phyloP scores from a whole-genome alignment of 2,329 filamentous ascomycete species.

The Dothiorella sarmentorum region DNA sequence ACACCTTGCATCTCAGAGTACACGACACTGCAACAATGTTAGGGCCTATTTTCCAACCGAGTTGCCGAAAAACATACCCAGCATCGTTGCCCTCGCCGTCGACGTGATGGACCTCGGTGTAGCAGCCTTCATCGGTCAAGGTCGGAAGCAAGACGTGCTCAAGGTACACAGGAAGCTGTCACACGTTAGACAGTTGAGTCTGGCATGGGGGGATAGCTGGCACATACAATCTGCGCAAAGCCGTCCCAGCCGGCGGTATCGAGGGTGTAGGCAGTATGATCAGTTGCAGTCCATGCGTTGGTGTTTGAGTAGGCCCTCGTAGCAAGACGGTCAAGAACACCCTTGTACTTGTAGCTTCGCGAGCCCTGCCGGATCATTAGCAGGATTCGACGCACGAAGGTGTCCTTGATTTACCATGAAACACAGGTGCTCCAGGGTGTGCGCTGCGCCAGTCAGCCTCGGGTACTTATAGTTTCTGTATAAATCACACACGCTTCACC shows the following conservation, averaged over 20 bases:
- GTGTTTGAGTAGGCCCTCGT: conserved; percentile 90
- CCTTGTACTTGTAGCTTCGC: conserved; percentile 90
- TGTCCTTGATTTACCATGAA: conserved; percentile 40
- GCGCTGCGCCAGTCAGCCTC: conserved; percentile 31
- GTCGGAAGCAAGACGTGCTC: conserved; percentile 92
- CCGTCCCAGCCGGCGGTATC: conserved; percentile 96
- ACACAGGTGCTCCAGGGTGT: conserved; percentile 52
- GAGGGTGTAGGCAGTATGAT: conserved; percentile 93
- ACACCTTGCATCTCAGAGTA: conserved; percentile 99
- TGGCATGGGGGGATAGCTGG: not conserved
- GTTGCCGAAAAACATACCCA: conserved; percentile 42
- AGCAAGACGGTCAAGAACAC: conserved; percentile 88
- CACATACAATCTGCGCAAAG: conserved; percentile 71
- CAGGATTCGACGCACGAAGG: not conserved
- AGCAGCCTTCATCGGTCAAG: conserved; percentile 85
- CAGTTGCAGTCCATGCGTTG: conserved; percentile 95
- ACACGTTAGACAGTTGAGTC: not conserved
- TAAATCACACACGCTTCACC: conserved; percentile 19
- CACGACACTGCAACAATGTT: conserved; percentile 60
- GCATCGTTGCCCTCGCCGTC: conserved; percentile 93
- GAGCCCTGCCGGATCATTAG: conserved; percentile 68
- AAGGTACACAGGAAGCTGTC: conserved; percentile 76
- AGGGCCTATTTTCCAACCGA: conserved; percentile 14
- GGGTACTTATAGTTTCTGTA: not conserved
- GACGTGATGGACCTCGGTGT: conserved; percentile 94